phyloP scores from a whole-genome alignment of 129 eudicot species.

The Scalesia atractyloides region DNA sequence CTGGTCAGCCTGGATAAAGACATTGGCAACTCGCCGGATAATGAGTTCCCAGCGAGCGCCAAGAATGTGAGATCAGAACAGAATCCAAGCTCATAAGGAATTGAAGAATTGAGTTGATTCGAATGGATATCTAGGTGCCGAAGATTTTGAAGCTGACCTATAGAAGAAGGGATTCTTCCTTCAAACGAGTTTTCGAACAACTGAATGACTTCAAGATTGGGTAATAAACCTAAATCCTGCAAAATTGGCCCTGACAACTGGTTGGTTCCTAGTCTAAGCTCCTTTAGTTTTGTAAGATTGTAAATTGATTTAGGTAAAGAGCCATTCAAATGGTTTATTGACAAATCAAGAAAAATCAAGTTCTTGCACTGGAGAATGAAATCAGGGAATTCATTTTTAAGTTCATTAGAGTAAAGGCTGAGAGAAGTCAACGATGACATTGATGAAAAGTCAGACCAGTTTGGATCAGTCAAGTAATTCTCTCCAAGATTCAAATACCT shows the following conservation, averaged over 20 bases:
- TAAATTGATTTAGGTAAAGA: constrained; percentile 61
- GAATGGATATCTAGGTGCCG: constrained; percentile 40
- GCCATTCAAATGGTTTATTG: constrained; percentile 54
- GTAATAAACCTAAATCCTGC: constrained; percentile 38
- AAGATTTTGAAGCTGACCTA: constrained; percentile 61
- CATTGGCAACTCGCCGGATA: constrained; percentile 59
- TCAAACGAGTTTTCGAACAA: constrained; percentile 45
- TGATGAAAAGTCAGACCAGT: no score
- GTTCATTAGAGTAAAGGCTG: constrained; percentile 42
- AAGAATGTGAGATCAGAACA: constrained; percentile 57
- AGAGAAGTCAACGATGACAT: constrained; percentile 14
- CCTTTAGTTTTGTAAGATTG: constrained; percentile 49
- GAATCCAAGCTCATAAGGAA: constrained; percentile 67
- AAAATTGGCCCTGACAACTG: constrained; percentile 55
- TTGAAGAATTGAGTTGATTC: constrained; percentile 52
- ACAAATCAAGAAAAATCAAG: constrained; percentile 74
- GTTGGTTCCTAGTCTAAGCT: constrained; percentile 41
- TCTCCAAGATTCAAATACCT: no score
- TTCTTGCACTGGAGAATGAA: constrained; percentile 53
- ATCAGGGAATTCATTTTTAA: constrained; percentile 58
- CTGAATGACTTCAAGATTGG: constrained; percentile 44
- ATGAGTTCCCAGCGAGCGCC: constrained; percentile 55
- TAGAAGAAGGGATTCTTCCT: constrained; percentile 63
- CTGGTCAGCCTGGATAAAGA: constrained; percentile 55
- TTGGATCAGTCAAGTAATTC: no score